Evolutionary conservation across 1,284 basidiomycete genomes (phyloP).

Genomic region (Butyriboletus appendiculatus): DNA sequence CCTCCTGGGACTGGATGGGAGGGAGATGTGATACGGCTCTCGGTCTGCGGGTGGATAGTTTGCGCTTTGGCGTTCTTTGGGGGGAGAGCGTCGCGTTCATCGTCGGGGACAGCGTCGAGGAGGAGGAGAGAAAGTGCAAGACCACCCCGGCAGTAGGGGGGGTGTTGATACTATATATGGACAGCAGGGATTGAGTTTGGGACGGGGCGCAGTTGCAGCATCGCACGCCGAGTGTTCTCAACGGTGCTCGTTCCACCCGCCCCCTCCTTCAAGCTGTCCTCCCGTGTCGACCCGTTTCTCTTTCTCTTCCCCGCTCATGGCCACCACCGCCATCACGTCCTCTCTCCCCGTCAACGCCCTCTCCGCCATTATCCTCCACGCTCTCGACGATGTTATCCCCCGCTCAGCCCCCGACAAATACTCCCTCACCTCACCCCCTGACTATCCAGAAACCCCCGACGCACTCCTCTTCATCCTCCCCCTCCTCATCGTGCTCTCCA

Average conservation of each 20-base stretch:
- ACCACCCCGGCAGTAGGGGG: conserved; percentile 15
- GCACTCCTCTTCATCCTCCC: conserved; percentile 85
- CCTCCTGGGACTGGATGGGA: conserved; percentile 53
- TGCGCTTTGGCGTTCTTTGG: conserved; percentile 36
- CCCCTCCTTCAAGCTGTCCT: not conserved
- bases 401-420: conserved; percentile 24
- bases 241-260: not conserved
- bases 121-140: not conserved
- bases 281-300: not conserved
- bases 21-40: conserved; percentile 63
- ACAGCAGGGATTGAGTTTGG: conserved; percentile 17
- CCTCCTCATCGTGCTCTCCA: conserved; percentile 88
- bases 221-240: not conserved
- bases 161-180: conserved; percentile 20
- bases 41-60: conserved; percentile 45
- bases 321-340: conserved; percentile 8
- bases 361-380: conserved; percentile 25
- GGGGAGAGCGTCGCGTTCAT: conserved; percentile 45
- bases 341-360: conserved; percentile 28
- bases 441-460: conserved; percentile 42
- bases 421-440: conserved; percentile 3
- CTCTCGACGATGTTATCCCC: conserved; percentile 31
- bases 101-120: conserved; percentile 12
- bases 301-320: conserved; percentile 5
- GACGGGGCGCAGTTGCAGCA: conserved; percentile 4